Evolutionary conservation across 1,139 yeast genomes (phyloP), one percentile per base, ranked within the genome.

Genomic region (Geotrichum histeridarum): DNA sequence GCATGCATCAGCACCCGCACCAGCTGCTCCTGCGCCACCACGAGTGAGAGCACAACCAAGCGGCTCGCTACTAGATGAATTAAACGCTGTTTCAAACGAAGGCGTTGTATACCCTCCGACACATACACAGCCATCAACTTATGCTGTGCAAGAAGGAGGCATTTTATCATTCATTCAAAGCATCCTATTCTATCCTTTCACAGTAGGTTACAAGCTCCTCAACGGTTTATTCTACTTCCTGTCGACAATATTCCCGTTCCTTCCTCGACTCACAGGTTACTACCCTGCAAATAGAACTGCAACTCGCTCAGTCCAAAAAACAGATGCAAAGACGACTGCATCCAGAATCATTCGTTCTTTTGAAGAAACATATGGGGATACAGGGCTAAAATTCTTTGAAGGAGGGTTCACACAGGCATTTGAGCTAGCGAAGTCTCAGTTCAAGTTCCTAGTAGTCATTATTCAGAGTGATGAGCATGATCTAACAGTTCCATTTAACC

Each of bases 341-440:
- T 63, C 72, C 32, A 61, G 72, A 48, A 74, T 74, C 54, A 68
- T 70, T 42, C 64, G 70, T 9, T 64, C 67, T 32, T 74, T 77
- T 57, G 75, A 75, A 59, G 74, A 72, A 45, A 64, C 60, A 8
- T 70, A 71, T 52, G 70, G 70, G 27, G 49, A 45, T 12, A 54
- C 54, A n/a, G 62, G 56, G 17, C 50, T 65, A 37, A 65, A 64
- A 17, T 84, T 86, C 61, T 79, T 77, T 59, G 82, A 83, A 63
- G 91, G 93, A 11, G 84, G 94, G 48, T 87, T 86, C 67, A 79
- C 90, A 0, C 83, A 84, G 60, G 95, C 95, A 1, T 72, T 86
- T 54, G 82, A 77, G 63, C 73, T 77, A 67, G 86, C 93, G 15
- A 85, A 86, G 57, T 73, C 77, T 43, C 77, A 86, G 53, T 83